phyloP scores from a whole-genome alignment of 768 basidiomycete species.

The Kwoniella mangroviensis region DNA sequence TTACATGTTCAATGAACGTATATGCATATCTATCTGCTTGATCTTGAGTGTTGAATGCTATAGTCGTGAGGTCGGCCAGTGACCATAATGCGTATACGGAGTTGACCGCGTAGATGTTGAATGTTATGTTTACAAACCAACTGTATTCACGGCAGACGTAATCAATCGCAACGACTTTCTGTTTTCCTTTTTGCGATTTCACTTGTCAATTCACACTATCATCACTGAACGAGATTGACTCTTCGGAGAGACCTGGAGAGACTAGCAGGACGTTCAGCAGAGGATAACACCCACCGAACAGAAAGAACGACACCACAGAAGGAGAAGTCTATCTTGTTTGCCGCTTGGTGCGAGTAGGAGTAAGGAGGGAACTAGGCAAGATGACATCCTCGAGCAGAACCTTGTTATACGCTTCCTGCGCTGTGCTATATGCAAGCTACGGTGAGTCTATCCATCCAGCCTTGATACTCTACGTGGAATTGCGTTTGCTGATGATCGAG shows the following conservation, averaged over 20 bases:
- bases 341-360: neutral
- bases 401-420: neutral
- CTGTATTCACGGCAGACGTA: constrained; percentile 5
- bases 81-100: neutral
- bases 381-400: neutral
- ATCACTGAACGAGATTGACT: no score
- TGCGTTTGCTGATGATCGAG: neutral
- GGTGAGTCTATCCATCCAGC: neutral
- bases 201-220: neutral
- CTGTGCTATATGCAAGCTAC: neutral
- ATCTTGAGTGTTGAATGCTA: neutral
- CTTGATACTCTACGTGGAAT: no score
- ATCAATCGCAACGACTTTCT: neutral
- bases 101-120: neutral
- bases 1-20: neutral
- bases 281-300: no score
- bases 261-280: no score
- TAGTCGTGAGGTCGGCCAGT: no score
- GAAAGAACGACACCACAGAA: neutral
- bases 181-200: neutral
- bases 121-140: constrained; percentile 1
- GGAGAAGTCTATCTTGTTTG: neutral
- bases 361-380: neutral
- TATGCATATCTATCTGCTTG: constrained; percentile 6
- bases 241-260: no score